These are phyloP conservation scores for Plasmodium relictum DNA, from an alignment of 169 alveolate species.

Conservation along the genomic window DNA sequence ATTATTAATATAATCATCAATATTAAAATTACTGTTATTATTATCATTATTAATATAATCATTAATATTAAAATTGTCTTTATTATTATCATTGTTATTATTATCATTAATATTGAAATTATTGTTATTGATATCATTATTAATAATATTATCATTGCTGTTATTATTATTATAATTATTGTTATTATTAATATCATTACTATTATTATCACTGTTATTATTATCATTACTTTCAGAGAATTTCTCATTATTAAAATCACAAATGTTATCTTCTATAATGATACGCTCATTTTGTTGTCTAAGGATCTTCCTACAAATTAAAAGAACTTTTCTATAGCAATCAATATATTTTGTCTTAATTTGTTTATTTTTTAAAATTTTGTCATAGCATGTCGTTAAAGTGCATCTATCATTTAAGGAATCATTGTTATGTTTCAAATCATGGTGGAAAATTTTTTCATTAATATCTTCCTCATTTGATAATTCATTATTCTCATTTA, in stretches of 20 bases:
- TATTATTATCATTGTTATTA: not conserved
- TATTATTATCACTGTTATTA: not conserved
- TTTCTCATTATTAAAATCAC: not conserved
- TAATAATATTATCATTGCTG: not conserved
- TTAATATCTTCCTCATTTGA: not conserved
- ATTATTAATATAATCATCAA: too few species aligned
- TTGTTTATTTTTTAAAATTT: constrained; percentile 18
- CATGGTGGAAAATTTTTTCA: not conserved
- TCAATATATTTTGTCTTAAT: constrained; percentile 16
- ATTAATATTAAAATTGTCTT: not conserved
- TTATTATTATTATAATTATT: too few species aligned
- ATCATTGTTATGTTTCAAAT: not conserved
- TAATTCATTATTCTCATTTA: not conserved
- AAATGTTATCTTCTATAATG: not conserved
- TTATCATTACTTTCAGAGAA: not conserved
- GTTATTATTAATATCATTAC: not conserved
- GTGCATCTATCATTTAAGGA: not conserved
- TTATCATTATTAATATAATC: not conserved
- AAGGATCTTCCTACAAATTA: not conserved
- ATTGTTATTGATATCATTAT: not conserved
- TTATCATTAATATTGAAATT: not conserved
- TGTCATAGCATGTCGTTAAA: constrained; percentile 39
- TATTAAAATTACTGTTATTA: not conserved
- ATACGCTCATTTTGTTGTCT: not conserved
- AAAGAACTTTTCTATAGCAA: constrained; percentile 16